A percentile compares a stretch with the other conserved stretches of the same genome.
Evolutionary conservation across 2,329 filamentous ascomycete genomes (phyloP).

Genomic region (Ophiostoma sp.): DNA sequence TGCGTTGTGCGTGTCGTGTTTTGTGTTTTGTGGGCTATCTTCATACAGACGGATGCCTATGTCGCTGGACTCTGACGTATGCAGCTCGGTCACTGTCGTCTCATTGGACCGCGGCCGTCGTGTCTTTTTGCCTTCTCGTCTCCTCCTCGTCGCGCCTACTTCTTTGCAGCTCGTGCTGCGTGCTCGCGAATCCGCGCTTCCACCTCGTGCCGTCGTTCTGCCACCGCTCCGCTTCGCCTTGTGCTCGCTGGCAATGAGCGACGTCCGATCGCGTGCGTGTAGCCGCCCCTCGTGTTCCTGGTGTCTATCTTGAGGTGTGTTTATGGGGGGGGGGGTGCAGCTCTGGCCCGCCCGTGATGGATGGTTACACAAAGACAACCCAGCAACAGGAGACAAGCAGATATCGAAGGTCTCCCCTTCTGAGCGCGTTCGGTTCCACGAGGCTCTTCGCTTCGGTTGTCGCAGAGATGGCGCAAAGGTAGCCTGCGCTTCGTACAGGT

Average conservation of each 20-base stretch:
- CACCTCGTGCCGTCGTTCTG: too few relatives aligned
- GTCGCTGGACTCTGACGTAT: neutral
- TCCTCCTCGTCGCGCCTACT: neutral
- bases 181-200: too few relatives aligned
- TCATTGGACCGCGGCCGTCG: neutral
- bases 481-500: too few relatives aligned
- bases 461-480: neutral
- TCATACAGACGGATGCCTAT: too few relatives aligned
- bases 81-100: neutral
- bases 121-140: neutral
- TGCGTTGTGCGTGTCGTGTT: neutral
- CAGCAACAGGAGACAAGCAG: neutral
- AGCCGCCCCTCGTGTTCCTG: slow-evolving; percentile 4
- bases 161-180: too few relatives aligned
- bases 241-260: neutral
- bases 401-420: neutral
- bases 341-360: neutral
- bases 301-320: neutral
- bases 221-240: neutral
- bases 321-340: neutral
- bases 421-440: slow-evolving; percentile 1
- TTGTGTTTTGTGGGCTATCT: neutral
- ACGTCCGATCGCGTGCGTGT: neutral
- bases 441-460: neutral
- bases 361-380: slow-evolving; percentile 3